phyloP scores from a whole-genome alignment of 1,284 basidiomycete genomes.

The Pseudozyma tsukubaensis region DNA sequence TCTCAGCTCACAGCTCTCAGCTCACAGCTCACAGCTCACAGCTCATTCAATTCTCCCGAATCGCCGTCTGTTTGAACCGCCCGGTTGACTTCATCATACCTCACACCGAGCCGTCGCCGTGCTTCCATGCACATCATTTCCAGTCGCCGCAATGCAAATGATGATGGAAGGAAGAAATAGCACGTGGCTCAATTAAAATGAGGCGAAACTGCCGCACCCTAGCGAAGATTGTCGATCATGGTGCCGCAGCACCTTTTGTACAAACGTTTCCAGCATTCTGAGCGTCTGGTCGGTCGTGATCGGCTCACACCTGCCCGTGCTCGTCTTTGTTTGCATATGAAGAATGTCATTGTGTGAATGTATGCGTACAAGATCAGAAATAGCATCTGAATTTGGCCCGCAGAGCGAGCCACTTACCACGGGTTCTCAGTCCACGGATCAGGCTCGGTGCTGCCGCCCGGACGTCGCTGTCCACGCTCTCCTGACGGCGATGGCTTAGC shows the following conservation, averaged over 20 bases:
- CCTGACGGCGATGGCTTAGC: constrained; percentile 20
- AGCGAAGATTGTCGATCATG: constrained; percentile 11
- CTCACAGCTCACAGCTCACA: neutral
- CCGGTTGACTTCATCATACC: no score
- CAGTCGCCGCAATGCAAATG: neutral
- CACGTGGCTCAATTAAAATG: constrained; percentile 11
- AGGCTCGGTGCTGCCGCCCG: constrained; percentile 15
- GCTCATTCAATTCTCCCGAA: no score
- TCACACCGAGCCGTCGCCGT: neutral
- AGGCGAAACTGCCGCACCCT: neutral
- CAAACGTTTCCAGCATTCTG: no score
- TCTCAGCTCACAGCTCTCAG: constrained; percentile 1
- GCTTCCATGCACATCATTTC: neutral
- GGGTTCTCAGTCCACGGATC: constrained; percentile 54
- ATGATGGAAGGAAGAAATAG: neutral
- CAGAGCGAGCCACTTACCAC: constrained; percentile 13
- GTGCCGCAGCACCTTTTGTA: constrained; percentile 26
- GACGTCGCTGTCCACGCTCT: constrained; percentile 25
- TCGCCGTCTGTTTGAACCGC: no score
- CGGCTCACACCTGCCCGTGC: no score
- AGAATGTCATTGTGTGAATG: neutral
- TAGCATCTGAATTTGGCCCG: neutral
- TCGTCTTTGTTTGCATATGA: neutral
- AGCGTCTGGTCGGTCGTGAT: no score
- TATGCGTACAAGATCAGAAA: neutral